Evolutionary conservation across 495 filamentous ascomycete species (phyloP).

Genomic region (Hyaloscypha hepaticicola): DNA sequence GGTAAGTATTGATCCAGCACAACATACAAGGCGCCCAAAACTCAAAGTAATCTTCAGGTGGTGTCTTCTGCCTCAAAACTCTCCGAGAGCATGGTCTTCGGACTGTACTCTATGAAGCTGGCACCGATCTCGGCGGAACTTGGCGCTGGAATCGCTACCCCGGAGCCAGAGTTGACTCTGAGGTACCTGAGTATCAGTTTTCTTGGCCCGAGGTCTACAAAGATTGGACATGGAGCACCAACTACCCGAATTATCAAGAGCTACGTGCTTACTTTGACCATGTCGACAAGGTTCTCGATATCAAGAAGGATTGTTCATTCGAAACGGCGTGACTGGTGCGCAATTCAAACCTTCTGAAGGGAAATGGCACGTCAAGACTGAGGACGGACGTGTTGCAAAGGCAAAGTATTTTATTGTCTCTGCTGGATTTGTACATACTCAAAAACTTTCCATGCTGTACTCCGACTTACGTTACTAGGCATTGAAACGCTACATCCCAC

Average conservation of each 20-base stretch:
- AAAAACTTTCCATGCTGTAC: background rate
- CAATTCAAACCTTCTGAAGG: constrained; percentile 41
- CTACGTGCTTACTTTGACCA: constrained; percentile 56
- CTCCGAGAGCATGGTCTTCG: constrained; percentile 41
- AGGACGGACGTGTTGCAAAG: constrained; percentile 44
- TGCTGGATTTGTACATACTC: constrained; percentile 37
- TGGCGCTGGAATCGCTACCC: constrained; percentile 55
- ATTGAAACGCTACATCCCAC: constrained; percentile 39
- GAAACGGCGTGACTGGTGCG: constrained; percentile 45
- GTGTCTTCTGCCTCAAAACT: constrained; percentile 40
- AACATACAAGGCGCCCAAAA: background rate
- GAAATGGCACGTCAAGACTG: constrained; percentile 49
- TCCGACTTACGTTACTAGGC: constrained; percentile 11
- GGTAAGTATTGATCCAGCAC: constrained; percentile 16
- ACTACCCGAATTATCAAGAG: constrained; percentile 52
- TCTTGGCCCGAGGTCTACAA: constrained; percentile 52
- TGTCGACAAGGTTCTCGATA: constrained; percentile 46
- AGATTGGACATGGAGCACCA: constrained; percentile 51
- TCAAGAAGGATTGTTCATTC: constrained; percentile 54
- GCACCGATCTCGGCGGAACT: constrained; percentile 48
- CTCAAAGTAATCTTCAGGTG: constrained; percentile 20
- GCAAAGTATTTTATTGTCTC: constrained; percentile 50
- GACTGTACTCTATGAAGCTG: constrained; percentile 48
- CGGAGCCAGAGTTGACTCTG: constrained; percentile 50
- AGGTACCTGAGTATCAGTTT: constrained; percentile 51